A percentile compares a stretch with the other conserved stretches of the same genome.
phyloP scores from a whole-genome alignment of 108 stramenopile genomes.

The Cyclotella cryptica region DNA sequence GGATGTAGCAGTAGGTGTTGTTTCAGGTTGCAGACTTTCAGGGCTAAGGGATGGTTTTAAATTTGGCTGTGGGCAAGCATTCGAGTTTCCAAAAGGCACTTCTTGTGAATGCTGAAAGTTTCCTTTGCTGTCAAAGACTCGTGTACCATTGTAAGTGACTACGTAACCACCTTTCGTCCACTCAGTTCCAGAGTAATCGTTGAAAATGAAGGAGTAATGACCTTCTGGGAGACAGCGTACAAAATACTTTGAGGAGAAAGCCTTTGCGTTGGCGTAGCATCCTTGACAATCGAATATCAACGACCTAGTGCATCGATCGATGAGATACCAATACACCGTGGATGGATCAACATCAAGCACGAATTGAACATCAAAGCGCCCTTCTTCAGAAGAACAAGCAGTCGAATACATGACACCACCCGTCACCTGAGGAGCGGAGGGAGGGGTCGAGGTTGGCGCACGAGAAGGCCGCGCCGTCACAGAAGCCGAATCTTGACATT shows the following conservation, averaged over 20 bases:
- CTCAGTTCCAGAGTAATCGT: neutral
- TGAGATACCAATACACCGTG: conserved; percentile 11
- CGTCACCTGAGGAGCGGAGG: neutral
- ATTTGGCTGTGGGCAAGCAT: neutral
- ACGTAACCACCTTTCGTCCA: conserved; percentile 12
- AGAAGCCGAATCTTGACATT: neutral
- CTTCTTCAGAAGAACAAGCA: neutral
- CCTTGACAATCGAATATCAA: conserved; percentile 9
- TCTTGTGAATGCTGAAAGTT: conserved; percentile 1
- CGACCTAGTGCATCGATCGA: neutral
- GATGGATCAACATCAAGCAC: conserved; percentile 3
- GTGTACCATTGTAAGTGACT: neutral
- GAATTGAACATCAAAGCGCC: conserved; percentile 7
- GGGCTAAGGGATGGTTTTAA: neutral
- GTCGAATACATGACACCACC: neutral
- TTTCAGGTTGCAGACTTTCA: neutral
- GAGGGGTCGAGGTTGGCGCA: conserved; percentile 5
- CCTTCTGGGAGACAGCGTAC: neutral
- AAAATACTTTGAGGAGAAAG: conserved; percentile 5
- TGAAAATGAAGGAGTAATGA: conserved; percentile 11
- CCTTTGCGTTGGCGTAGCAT: neutral
- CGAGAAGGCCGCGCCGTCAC: neutral
- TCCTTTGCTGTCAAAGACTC: neutral
- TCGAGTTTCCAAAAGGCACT: neutral
- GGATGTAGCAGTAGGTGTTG: too few species aligned